Conservation (phyloP, 169 alveolate genomes). For the Plasmodium blacklocki region DNA sequence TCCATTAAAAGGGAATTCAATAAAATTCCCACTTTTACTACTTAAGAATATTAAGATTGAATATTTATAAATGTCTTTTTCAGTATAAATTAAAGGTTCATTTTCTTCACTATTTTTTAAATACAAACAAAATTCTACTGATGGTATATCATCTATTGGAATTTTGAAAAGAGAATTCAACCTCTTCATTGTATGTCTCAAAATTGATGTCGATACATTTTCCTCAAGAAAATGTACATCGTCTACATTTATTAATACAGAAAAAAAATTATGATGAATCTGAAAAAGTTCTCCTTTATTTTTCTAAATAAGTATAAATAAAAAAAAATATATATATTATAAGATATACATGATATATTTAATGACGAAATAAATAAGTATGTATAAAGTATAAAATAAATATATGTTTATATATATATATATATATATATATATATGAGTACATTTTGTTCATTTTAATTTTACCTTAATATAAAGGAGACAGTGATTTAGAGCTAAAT, state of each 20-base stretch:
- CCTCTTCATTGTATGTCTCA: conserved; percentile 30
- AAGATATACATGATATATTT: background rate
- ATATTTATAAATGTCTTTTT: conserved; percentile 29
- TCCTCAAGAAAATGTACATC: conserved; percentile 53
- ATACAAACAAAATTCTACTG: conserved; percentile 51
- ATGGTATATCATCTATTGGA: conserved; percentile 29
- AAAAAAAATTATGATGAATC: conserved; percentile 33
- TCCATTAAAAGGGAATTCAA: conserved; percentile 48
- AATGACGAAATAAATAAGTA: background rate
- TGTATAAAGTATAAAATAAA: background rate
- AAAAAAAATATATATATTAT: background rate
- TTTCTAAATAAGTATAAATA: conserved; percentile 21
- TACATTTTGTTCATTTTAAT: background rate
- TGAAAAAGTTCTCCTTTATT: conserved; percentile 32
- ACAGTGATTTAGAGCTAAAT: conserved; percentile 56
- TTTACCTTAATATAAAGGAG: conserved; percentile 63
- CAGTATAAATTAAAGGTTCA: conserved; percentile 12
- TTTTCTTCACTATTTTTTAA: conserved; percentile 16
- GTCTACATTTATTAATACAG: conserved; percentile 38
- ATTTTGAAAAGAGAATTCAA: conserved; percentile 39
- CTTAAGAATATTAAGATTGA: conserved; percentile 45
- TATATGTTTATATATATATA: background rate
- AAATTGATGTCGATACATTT: conserved; percentile 38
- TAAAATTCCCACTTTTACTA: conserved; percentile 10
- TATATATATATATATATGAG: background rate